Base-by-base conservation (phyloP, 208 protist species). In the Herpetomonas samuelpessoai region DNA sequence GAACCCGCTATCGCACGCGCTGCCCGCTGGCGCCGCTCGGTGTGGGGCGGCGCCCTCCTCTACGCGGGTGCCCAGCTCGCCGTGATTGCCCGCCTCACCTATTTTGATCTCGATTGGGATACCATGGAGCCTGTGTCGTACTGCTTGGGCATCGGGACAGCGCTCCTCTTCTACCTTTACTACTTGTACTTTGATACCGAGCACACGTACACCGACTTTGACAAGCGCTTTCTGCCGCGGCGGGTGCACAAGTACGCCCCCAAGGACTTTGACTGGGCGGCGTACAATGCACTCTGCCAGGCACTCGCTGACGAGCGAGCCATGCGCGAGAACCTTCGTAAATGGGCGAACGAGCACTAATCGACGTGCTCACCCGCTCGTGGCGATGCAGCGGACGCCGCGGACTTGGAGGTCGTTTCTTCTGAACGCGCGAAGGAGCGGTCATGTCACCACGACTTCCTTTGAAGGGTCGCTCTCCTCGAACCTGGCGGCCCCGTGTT, bases 111-210 rank as follows among this genome's bases (percentile, higher is more conserved):
- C 1, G 80, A 92, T 59, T 96, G 90, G 90, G 90, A 96, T 76
- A 88, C 86, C 46, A 96, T 96, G 90, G 90, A 96, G 68, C 90
- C 90, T 2, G 65, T 96, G 9, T 74, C 84, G 51, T 96, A 92
- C 65, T 86, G 81, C 47, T n/a, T 93, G 10, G 81, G 72, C 12
- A 74, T 77, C 24, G 68, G 63, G 16, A 91, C 83, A 0, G 68
- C 82, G 10, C 46, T 93, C 1, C 0, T 88, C 2, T 92, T 93
- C 65, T 91, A 84, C 53, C 4, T 78, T 7, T 92, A 84, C 56
- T 86, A 84, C 47, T 48, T 92, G 16, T 59, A 76, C 3, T 74
- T 70, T 49, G 70, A 81, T 41, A 56, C 65, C 10, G 79, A 88
- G 35, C 75, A 86, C 73, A 79, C 73, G 1, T 86, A 81, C 49